Evolutionary conservation across 2,329 filamentous ascomycete genomes (phyloP), one percentile per base, ranked within the genome.

Genomic region (Phaeophleospora eucalypticola): DNA sequence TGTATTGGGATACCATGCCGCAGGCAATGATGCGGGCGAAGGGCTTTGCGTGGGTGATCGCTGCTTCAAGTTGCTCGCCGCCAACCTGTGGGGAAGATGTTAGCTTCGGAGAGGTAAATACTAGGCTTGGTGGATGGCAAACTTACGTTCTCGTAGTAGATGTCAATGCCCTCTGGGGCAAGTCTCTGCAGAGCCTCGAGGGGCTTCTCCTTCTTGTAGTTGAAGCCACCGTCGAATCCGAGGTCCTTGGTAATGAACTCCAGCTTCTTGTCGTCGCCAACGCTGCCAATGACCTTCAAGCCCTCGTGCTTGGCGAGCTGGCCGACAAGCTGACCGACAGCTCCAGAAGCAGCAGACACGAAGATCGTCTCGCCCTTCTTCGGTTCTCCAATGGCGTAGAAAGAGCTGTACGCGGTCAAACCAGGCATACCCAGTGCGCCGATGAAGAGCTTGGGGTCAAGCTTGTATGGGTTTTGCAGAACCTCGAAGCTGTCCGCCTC

Each of bases 261-360:
- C 18, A 89, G 74, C 74, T 95, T 94, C 61, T 86, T 83, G 61
- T 90, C 84, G 15, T 81, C 81, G 2, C 89, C 88, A 9, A 89
- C 87, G 42, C 82, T 87, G 15, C 88, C 89, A 53, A 94, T 84
- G 34, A 94, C 88, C 36, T 70, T 83, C 47, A 93, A 69, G 2
- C 88, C 88, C 67, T 90, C 83, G 51, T 83, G 80, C 77, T 91
- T 91, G 51, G 87, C 87, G 36, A 94, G 70, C 70, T 93, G 88
- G 4, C 88, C 88, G 16, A 93, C 88, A 6, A 93, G 66, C 67
- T 90, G 85, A 3, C 89, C 88, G 2, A 94, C 88, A 1, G 87
- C 87, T 21, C 89, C 88, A 3, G 83, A 84, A 0, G 88, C 88
- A 2, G 86, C 84, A 48, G 82, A 86, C 57, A 95, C 77, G 67